These are phyloP conservation scores for Globisporangium iwayamae DNA, from an alignment of 352 stramenopile genomes.

Conservation along the genomic window DNA sequence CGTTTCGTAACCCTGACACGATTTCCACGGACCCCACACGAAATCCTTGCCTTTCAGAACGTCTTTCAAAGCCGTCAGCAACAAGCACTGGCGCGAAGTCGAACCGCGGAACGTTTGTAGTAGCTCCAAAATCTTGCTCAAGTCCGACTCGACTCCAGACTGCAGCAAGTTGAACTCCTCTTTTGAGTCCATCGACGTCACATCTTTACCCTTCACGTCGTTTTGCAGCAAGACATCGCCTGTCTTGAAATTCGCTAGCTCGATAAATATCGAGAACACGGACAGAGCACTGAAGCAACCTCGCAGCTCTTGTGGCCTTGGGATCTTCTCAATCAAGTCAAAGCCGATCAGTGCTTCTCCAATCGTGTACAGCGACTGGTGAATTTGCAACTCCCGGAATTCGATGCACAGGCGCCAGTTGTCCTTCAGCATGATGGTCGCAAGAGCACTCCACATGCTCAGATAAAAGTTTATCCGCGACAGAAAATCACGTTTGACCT, in stretches of 20 bases:
- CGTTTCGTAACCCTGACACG: constrained; percentile 56
- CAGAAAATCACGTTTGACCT: constrained; percentile 21
- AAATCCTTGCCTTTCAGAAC: constrained; percentile 39
- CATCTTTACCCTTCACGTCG: constrained; percentile 2
- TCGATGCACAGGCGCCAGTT: constrained; percentile 38
- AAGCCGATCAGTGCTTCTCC: constrained; percentile 31
- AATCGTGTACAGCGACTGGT: constrained; percentile 57
- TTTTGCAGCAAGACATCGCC: background rate
- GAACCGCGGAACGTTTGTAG: constrained; percentile 38
- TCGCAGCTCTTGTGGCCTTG: constrained; percentile 14
- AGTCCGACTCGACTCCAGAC: constrained; percentile 52
- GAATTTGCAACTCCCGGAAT: constrained; percentile 54
- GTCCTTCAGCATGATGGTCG: constrained; percentile 49
- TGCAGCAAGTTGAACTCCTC: constrained; percentile 28
- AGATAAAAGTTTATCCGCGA: constrained; percentile 32
- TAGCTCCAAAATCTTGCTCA: constrained; percentile 48
- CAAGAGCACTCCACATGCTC: constrained; percentile 35
- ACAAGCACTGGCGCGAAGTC: constrained; percentile 28
- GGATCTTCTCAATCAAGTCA: constrained; percentile 23
- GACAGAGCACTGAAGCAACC: constrained; percentile 17
- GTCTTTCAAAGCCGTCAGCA: constrained; percentile 43
- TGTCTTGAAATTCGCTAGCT: constrained; percentile 23
- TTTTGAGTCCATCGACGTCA: constrained; percentile 1
- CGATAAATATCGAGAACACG: constrained; percentile 41
- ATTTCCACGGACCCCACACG: constrained; percentile 42